Base-by-base conservation (phyloP, 2,329 filamentous ascomycete genomes). In the Phaeosphaeria sp. region DNA sequence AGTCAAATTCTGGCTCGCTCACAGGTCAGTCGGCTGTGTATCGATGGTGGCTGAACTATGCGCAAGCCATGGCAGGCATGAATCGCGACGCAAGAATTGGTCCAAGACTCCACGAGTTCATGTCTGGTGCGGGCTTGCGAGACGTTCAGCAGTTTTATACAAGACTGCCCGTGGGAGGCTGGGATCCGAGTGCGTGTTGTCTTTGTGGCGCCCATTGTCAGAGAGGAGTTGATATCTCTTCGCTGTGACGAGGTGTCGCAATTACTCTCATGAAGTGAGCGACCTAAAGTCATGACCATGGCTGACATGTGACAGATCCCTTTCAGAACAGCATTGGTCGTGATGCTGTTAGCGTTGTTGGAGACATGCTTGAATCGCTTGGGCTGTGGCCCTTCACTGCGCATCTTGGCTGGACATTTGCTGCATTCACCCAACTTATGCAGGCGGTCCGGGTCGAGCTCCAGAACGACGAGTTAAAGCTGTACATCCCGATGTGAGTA, bases 1-100 rank as follows among this genome's bases (percentile, higher is more conserved):
- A 96, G 74, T 96, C 92, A 0, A 88, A 94, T 66, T 96, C 91
- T 68, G 92, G 92, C 5, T 87, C 86, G n/a, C 79, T 95, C 66
- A 88, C 86, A 11, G 83, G 88, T 15, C 51, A 72, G 6, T 72
- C 74, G 48, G 72, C 72, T 6, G 56, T 79, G 11, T 66, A 68
- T 25, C 66, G 69, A 46, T 80, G 78, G 78, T 77, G 71, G 63
- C 58, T 60, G 20, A 60, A 57, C 25, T 80, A 79, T 52, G 71
- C 66, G 21, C 50, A 62, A 21, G 73, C 75, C 10, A 76, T 79
- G 73, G 66, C 70, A 41, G 50, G 57, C 22, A 61, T 70, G 56
- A 69, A 75, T 50, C 69, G 75, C 46, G 70, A 76, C 56, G 72
- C 76, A 13, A 65, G 75, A 23, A 68, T 76, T 39, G 76, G 72